Evolutionary conservation across 2,329 filamentous ascomycete species (phyloP).

Genomic region (Colletotrichum eremochloae): DNA sequence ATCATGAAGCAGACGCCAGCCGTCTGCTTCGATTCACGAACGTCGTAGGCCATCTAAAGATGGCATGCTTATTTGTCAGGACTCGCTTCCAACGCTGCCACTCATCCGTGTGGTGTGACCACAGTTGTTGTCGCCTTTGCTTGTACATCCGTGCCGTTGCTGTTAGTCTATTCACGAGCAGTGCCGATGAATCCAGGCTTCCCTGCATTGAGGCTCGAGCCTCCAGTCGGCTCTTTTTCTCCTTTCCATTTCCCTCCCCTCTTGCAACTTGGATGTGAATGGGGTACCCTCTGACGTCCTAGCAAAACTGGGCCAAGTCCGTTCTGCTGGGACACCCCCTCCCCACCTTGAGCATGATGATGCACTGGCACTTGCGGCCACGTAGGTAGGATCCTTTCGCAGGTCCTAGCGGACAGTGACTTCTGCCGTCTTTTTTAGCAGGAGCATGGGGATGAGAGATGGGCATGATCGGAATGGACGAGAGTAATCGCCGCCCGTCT

Average conservation of each 20-base stretch:
- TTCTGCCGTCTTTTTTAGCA: neutral
- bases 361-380: slow-evolving; percentile 1
- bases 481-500: slow-evolving; percentile 27
- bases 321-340: slow-evolving; percentile 11
- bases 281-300: slow-evolving; percentile 12
- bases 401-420: neutral
- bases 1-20: neutral
- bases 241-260: too few species aligned
- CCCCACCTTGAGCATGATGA: neutral
- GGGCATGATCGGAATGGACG: slow-evolving; percentile 18
- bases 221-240: neutral
- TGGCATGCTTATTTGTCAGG: slow-evolving; percentile 38
- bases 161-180: slow-evolving; percentile 32
- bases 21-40: neutral
- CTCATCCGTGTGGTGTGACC: neutral
- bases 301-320: slow-evolving; percentile 24
- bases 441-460: slow-evolving; percentile 25
- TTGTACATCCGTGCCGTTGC: slow-evolving; percentile 32
- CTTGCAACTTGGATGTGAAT: neutral
- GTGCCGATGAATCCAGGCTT: slow-evolving; percentile 21
- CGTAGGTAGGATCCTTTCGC: neutral
- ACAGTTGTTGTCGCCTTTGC: slow-evolving; percentile 11
- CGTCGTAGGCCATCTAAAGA: neutral
- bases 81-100: slow-evolving; percentile 12
- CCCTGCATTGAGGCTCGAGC: slow-evolving; percentile 40